A percentile compares a stretch with the other conserved stretches of the same genome.
Evolutionary conservation across 2,329 filamentous ascomycete genomes (phyloP).

Genomic region (Diaporthe nobilis): DNA sequence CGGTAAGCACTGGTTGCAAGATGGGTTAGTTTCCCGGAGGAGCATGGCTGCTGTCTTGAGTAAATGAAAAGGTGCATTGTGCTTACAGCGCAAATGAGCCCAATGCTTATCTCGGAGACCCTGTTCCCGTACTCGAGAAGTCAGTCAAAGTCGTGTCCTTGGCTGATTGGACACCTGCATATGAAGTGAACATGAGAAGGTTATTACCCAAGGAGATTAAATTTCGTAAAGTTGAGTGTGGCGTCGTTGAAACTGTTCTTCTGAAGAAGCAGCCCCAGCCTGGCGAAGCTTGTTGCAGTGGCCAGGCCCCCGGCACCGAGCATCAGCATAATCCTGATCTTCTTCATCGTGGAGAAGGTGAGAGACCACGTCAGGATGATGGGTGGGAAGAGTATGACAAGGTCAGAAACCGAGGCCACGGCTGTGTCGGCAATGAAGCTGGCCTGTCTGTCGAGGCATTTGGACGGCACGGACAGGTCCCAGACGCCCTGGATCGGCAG

Average conservation of each 20-base stretch:
- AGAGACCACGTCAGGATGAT: neutral
- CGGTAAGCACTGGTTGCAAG: neutral
- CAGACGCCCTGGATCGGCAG: constrained; percentile 5
- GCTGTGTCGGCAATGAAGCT: constrained; percentile 18
- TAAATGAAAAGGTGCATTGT: rapidly evolving
- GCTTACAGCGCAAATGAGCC: neutral
- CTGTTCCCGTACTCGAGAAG: neutral
- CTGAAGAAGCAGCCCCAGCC: neutral
- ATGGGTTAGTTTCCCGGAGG: neutral
- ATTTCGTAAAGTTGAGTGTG: neutral
- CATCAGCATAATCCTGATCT: constrained; percentile 12
- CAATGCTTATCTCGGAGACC: constrained; percentile 8
- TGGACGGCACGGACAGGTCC: constrained; percentile 3
- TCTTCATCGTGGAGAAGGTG: constrained; percentile 12
- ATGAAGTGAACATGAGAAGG: too few relatives aligned
- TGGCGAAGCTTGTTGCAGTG: constrained; percentile 5
- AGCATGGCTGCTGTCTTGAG: neutral
- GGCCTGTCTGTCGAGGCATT: constrained; percentile 3
- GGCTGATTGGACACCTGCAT: rapidly evolving
- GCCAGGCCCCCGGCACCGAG: constrained; percentile 1
- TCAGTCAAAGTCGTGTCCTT: neutral
- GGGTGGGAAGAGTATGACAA: constrained; percentile 15
- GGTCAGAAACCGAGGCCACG: neutral
- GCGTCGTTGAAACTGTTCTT: constrained; percentile 1
- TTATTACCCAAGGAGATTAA: neutral